A percentile compares a stretch with the other conserved stretches of the same genome.
These are phyloP conservation scores for Plenodomus lindquistii DNA, from an alignment of 2,329 filamentous ascomycete species.

Conservation along the genomic window DNA sequence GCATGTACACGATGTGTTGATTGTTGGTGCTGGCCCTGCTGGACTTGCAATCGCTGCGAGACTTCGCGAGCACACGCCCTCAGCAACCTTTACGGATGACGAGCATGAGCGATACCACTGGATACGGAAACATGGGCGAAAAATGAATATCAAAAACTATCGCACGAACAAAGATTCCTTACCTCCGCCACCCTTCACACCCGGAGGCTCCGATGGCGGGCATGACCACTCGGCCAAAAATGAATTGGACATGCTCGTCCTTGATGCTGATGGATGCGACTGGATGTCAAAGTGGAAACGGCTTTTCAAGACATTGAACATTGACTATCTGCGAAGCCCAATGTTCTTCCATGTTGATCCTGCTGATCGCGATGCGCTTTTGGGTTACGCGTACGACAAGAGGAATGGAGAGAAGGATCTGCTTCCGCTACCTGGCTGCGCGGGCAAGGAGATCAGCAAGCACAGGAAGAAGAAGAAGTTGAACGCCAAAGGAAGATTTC, in stretches of 20 bases:
- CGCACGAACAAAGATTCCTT: conserved; percentile 46
- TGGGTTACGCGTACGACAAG: conserved; percentile 68
- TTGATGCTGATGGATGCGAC: conserved; percentile 65
- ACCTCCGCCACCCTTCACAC: conserved; percentile 29
- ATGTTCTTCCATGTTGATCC: conserved; percentile 86
- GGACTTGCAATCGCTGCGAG: conserved; percentile 75
- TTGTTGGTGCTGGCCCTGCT: conserved; percentile 73
- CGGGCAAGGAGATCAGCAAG: conserved; percentile 80
- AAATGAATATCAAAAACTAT: conserved; percentile 61
- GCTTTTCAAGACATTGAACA: conserved; percentile 70
- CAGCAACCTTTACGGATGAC: conserved; percentile 80
- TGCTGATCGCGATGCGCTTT: conserved; percentile 70
- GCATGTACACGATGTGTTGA: conserved; percentile 65
- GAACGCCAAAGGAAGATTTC: conserved; percentile 50
- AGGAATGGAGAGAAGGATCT: conserved; percentile 63
- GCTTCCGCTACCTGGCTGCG: conserved; percentile 71
- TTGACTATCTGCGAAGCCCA: conserved; percentile 73
- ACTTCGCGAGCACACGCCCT: conserved; percentile 72
- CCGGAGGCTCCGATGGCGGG: conserved; percentile 20
- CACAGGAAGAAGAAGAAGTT: conserved; percentile 70
- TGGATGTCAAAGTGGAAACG: conserved; percentile 76
- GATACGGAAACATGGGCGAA: conserved; percentile 66
- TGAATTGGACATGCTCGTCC: conserved; percentile 53
- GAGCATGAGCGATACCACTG: conserved; percentile 82
- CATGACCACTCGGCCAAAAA: conserved; percentile 8